Conservation (phyloP, 2,329 filamentous ascomycete species). For the Bipolaris oryzae region DNA sequence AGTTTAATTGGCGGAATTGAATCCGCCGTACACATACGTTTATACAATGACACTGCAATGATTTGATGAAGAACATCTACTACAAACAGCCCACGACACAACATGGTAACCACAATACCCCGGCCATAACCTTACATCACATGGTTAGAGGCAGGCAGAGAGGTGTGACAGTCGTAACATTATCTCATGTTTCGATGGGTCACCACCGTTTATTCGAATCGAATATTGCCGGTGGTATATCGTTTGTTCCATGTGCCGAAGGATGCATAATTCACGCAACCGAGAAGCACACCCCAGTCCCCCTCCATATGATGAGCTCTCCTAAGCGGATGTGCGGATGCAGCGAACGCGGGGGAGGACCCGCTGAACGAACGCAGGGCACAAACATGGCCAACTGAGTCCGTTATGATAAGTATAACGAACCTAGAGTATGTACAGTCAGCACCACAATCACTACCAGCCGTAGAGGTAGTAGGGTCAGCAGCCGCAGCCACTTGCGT, state of each 20-base stretch:
- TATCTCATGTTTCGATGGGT: constrained; percentile 1
- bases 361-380: constrained; percentile 12
- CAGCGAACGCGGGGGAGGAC: constrained; percentile 2
- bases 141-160: background rate
- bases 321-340: constrained; percentile 1
- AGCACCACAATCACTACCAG: background rate
- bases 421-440: background rate
- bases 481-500: background rate
- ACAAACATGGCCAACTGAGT: background rate
- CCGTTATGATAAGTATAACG: background rate
- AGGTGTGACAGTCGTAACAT: background rate
- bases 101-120: background rate
- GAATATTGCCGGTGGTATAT: constrained; percentile 10
- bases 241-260: background rate
- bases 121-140: background rate
- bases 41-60: too few relatives aligned
- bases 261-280: background rate
- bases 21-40: background rate
- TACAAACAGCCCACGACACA: background rate
- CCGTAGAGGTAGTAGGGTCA: background rate
- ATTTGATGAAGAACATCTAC: background rate
- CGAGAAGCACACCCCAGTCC: background rate
- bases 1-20: constrained; percentile 5
- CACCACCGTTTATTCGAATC: background rate
- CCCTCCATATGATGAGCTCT: constrained; percentile 1